Evolutionary conservation across 129 eudicot species (phyloP), one percentile per base, ranked within the genome.

Genomic region (Kitagawia praeruptora): DNA sequence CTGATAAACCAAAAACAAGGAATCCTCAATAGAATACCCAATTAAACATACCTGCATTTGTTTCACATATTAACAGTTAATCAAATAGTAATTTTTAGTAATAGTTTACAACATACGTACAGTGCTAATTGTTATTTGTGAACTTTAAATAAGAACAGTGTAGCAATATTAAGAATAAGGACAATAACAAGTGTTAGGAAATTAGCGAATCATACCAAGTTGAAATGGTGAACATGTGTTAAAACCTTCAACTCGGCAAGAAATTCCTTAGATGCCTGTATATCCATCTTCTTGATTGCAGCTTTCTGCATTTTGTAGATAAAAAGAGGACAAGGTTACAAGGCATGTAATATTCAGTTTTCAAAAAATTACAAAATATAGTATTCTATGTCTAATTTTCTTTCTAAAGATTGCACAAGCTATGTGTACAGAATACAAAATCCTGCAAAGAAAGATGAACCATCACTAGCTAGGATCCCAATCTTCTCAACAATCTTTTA

Each of bases 11-110:
- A 95, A 80, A 79, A 90, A 92, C 81, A 95, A 83, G 18, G 94
- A 92, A 25, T 88, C 91, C 74, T 92, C 94, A 0, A 95, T 90
- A 61, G 96, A 95, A 63, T 87, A 95, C 71, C 99, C 99, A 64
- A 92, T 86, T 70, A 95, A 82, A 78, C 93, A 96, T 58, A 95
- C 99, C 99, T 95, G 87, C 82, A 92, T 69, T 47, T 16, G 28
- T 27, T 19, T 53, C 10, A 21, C 44, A 42, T 2, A 44, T 64
- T 42, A 42, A 42, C 47, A 44, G 11, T 21, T 56, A 23, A 23
- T 56, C 31, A 8, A 23, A 56, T 12, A n/a, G n/a, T n/a, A 28
- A 56, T 23, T 23, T 21, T 23, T 56, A 2, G 4, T 64, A 64
- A 3, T 64, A 64, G 39, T 8, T 5, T 27, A 28, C 71, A 64